These are phyloP conservation scores for Camelina hispida DNA, from an alignment of 345 rosid genomes.

Conservation along the genomic window DNA sequence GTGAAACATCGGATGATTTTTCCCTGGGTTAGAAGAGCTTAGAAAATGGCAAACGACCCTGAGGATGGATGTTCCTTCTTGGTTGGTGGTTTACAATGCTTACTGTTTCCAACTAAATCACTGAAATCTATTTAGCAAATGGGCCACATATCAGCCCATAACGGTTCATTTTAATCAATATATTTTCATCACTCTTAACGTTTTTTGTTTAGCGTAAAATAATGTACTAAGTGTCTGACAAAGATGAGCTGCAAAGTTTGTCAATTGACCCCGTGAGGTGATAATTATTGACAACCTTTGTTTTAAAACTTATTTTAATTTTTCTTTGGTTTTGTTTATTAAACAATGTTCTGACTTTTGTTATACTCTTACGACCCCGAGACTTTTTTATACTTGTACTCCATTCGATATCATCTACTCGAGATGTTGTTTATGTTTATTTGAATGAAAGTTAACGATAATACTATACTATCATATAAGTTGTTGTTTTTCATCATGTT, in stretches of 20 bases:
- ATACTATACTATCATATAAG: neutral
- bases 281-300: conserved; percentile 12
- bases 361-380: conserved; percentile 11
- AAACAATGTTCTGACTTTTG: conserved; percentile 22
- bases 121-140: neutral
- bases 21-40: no score
- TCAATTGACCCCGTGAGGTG: conserved; percentile 24
- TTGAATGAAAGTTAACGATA: neutral
- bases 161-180: no score
- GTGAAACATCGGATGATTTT: no score
- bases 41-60: neutral
- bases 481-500: neutral
- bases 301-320: neutral
- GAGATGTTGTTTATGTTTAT: conserved; percentile 25
- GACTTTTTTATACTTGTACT: conserved; percentile 24
- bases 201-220: neutral
- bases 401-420: neutral
- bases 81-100: neutral
- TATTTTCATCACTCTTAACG: neutral
- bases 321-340: neutral
- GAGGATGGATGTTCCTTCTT: neutral
- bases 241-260: conserved; percentile 32
- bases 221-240: neutral
- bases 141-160: neutral
- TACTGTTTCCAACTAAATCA: neutral